Base-by-base conservation (phyloP, 2,329 filamentous ascomycete species). In the Xylaria sp. region DNA sequence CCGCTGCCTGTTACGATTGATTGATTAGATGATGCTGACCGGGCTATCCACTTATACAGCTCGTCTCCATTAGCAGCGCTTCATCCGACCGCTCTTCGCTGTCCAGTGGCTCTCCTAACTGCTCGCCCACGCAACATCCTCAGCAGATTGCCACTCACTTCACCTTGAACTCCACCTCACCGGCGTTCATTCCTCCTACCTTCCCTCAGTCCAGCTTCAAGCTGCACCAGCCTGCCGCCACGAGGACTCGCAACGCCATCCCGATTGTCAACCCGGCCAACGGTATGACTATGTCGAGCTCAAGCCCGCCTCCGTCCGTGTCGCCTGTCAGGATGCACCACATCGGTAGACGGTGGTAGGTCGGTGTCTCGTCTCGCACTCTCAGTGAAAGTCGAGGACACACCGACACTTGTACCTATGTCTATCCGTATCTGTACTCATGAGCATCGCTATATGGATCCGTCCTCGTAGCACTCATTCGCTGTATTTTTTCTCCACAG, bases 251-350 rank as follows among this genome's bases (percentile, higher is more conserved):
- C 76, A 97, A 97, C 75, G 91, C 94, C 71, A 97, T 97, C 67
- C 93, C 93, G 61, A 99, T 99, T 74, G 91, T 97, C 76, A 96
- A 99, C 81, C 94, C 94, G 57, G 90, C 85, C 68, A 97, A 93
- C 59, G 92, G 94, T 71, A 86, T 92, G 74, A 84, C 86, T 71
- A 88, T 97, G 80, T 87, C 91, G 59, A 96, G 91, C 79, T 87
- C 91, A 58, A 96, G 91, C 79, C 93, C 93, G 67, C 91, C 93
- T 30, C 88, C 88, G 48, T 87, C 84, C 61, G 82, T 86, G 50
- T 87, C 84, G 50, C 85, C 85, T 63, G 79, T 79, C 71, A 79
- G 83, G 72, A 81, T 87, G 79, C 82, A 83, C 71, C 81, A 83
- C 69, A 76, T 83, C 64, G 75, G 74, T 59, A 77, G 80, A 63